Base-by-base conservation (phyloP, 805 yeast species). In the Diddensiella caesifluorescens region DNA sequence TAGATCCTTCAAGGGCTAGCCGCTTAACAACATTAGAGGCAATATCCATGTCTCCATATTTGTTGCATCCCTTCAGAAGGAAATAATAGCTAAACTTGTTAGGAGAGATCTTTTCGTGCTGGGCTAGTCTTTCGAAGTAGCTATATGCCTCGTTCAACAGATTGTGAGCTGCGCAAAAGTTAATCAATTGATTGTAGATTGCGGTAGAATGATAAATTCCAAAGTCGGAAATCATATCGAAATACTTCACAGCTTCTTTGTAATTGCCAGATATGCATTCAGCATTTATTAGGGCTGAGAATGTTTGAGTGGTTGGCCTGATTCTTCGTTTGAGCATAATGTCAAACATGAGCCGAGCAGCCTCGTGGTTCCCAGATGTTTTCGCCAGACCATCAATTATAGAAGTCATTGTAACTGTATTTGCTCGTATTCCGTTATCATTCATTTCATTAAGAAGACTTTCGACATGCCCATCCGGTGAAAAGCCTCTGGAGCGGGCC, bases 311-410 rank as follows among this genome's bases (percentile, higher is more conserved):
- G 38, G 49, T 50, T 13, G 56, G 55, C 22, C 41, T 54, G 10
- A 62, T 50, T 36, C 60, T 64, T 40, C 51, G 50, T 3, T 34
- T 45, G 51, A 63, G 59, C 62, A 75, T 64, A 39, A 60, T 55
- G 12, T 70, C 63, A 53, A 71, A 75, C 21, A 81, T 50, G 1
- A 53, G 50, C 34, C 80, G 63, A 0, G 83, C 84, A n/a, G 76
- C 69, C 10, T 61, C 65, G 7, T 71, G 53, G 41, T 77, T 69
- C 28, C 64, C 44, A n/a, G 70, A 67, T 39, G 69, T 67, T 50
- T 68, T 68, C 44, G 71, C 64, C 45, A 81, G 65, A 10, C 78
- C 78, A 40, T 70, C 73, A 44, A 81, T 64, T 26, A 83, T 62
- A 7, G 77, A 62, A 5, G 80, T 67, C 42, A 70, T 58, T 21